Evolutionary conservation across 106 monocot species (phyloP), one percentile per base, ranked within the genome.

Genomic region (Dendrobium catenatum): DNA sequence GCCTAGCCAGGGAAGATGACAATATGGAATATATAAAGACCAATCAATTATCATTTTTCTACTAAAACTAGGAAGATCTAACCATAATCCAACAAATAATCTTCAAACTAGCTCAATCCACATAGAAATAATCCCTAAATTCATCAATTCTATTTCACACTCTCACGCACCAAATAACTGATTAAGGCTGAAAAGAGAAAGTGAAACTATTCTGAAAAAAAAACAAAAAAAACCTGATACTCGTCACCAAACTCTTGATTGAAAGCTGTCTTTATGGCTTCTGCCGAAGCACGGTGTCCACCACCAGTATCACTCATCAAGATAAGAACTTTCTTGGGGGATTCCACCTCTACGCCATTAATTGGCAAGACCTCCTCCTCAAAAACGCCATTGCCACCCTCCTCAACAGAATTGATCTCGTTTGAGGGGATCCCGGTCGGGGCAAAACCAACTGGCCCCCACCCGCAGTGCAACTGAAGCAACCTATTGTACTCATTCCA

Each of bases 201-300:
- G 3, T 51, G 13, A 78, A 8, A 5, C 15, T 18, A 80, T 61
- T 4, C 5, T 20, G 15, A 73, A 31, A 9, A 4, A 4, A 37
- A 31, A 68, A 11, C 26, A 42, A 41, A 11, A 46, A 58, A 4
- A 6, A 95, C 98, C 90, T 93, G 89, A 80, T 95, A 98, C 77
- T 93, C 90, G 15, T 98, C 95, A 1, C 98, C 94, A 44, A 93
- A 98, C 73, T 93, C 93, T 81, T 91, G 80, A 73, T 82, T 76
- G 81, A 98, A 98, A 1, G 98, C 93, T 0, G 88, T 93, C 83
- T 95, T 95, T 17, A 98, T 95, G 3, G 98, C 98, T 80, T 98
- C 94, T 2, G 98, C 98, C 1, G 98, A 98, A 27, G 98, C 98
- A 72, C 98, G 84, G 79, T 98, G 91, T 2, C 91, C 91, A 1